Percentiles rank a stretch among this genome's conserved stretches.
Conservation (phyloP, 164 flowering plant genomes). For the Platanus orientalis region DNA sequence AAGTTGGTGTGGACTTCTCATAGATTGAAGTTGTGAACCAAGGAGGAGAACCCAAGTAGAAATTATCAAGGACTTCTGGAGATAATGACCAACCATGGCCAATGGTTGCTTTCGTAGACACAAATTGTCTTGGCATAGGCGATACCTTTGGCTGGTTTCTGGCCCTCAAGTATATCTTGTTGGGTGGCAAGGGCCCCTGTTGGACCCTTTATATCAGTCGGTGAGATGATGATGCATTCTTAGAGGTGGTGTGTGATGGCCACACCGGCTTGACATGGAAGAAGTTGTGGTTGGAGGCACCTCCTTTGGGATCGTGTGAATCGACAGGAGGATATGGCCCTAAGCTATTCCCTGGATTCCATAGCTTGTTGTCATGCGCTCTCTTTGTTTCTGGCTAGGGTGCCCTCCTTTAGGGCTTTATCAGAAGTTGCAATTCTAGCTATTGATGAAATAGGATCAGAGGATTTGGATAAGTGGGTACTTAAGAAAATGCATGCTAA, state of each 20-base stretch:
- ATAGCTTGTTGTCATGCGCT: neutral
- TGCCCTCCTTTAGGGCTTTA: too few relatives aligned
- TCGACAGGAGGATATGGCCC: neutral
- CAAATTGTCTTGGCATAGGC: neutral
- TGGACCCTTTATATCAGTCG: too few relatives aligned
- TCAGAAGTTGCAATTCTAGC: too few relatives aligned
- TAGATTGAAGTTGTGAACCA: constrained; percentile 1
- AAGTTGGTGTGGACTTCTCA: constrained; percentile 3
- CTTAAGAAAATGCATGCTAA: too few relatives aligned
- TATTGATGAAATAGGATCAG: too few relatives aligned
- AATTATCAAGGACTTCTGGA: neutral
- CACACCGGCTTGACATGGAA: neutral
- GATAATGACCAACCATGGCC: constrained; percentile 4
- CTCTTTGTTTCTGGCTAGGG: too few relatives aligned
- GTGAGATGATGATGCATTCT: too few relatives aligned
- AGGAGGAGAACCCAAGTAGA: neutral
- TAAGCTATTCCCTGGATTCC: neutral
- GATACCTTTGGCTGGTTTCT: too few relatives aligned
- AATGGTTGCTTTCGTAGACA: neutral
- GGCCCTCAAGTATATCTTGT: too few relatives aligned
- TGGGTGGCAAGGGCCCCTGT: too few relatives aligned
- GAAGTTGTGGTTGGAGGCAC: neutral
- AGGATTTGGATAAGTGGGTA: too few relatives aligned
- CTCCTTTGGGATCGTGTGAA: neutral
- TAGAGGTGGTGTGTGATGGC: too few relatives aligned